A percentile compares a stretch with the other conserved stretches of the same genome.
These are phyloP conservation scores for Coriaria nepalensis DNA, from an alignment of 306 rosid genomes.

Conservation along the genomic window DNA sequence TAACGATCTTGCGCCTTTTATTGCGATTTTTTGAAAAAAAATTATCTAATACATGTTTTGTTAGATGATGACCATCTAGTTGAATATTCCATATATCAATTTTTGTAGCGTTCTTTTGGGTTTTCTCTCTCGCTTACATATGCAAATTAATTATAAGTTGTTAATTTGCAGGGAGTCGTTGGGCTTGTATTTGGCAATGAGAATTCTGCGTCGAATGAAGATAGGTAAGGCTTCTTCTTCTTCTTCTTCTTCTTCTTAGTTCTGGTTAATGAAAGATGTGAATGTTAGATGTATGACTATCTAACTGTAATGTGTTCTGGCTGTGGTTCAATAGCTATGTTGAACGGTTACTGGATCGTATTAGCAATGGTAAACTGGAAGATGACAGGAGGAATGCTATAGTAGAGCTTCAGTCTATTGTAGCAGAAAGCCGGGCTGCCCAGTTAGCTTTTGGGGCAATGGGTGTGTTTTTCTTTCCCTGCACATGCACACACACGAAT, in stretches of 20 bases:
- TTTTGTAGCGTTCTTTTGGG: neutral
- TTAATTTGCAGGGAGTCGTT: slow-evolving; percentile 55
- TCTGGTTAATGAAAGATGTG: neutral
- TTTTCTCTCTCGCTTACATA: neutral
- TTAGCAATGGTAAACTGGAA: slow-evolving; percentile 78
- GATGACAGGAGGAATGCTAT: slow-evolving; percentile 85
- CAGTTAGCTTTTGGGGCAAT: slow-evolving; percentile 92
- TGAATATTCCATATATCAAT: slow-evolving; percentile 1
- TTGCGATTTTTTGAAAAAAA: neutral
- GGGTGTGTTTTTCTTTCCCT: slow-evolving; percentile 37
- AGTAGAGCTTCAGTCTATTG: slow-evolving; percentile 82
- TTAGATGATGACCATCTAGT: neutral
- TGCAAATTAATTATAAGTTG: neutral
- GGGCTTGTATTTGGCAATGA: slow-evolving; percentile 87
- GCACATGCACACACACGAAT: no score
- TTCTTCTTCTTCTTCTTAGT: neutral
- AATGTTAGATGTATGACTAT: neutral
- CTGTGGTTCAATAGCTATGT: slow-evolving; percentile 40
- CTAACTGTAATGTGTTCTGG: slow-evolving; percentile 1
- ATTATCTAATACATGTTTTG: neutral
- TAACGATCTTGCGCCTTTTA: neutral
- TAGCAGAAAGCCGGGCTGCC: slow-evolving; percentile 54
- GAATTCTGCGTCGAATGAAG: slow-evolving; percentile 62
- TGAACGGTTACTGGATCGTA: slow-evolving; percentile 79
- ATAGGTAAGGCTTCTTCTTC: slow-evolving; percentile 31